These are phyloP conservation scores for Penicillium paneum DNA, from an alignment of 2,329 filamentous ascomycete genomes.

Conservation along the genomic window DNA sequence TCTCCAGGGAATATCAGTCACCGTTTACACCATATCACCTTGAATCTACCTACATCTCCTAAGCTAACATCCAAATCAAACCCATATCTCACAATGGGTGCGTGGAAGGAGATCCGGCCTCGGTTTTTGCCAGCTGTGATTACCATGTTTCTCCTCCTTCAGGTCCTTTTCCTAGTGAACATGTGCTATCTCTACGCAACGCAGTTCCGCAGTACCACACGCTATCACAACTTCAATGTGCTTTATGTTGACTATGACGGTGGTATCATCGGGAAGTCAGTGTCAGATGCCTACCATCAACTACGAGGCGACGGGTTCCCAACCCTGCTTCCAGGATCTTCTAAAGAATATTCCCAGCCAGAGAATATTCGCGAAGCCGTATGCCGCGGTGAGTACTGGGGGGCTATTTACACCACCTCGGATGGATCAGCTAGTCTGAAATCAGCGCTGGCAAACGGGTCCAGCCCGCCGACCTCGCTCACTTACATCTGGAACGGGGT, in stretches of 20 bases:
- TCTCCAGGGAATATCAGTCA: background rate
- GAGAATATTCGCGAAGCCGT: slow-evolving; percentile 2
- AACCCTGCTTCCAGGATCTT: background rate
- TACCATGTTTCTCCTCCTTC: slow-evolving; percentile 10
- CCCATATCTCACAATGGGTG: background rate
- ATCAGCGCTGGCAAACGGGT: background rate
- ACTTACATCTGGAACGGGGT: slow-evolving; percentile 4
- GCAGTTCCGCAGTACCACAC: slow-evolving; percentile 8
- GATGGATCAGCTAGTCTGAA: background rate
- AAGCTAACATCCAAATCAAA: background rate
- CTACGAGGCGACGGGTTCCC: slow-evolving; percentile 1
- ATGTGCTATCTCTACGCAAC: slow-evolving; percentile 20
- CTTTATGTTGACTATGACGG: slow-evolving; percentile 34
- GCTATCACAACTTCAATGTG: slow-evolving; percentile 28
- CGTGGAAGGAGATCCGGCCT: background rate
- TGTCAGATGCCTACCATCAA: slow-evolving; percentile 24
- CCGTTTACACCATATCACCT: background rate
- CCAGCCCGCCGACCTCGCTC: background rate
- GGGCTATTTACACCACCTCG: background rate
- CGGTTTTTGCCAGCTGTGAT: background rate
- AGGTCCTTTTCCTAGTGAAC: slow-evolving; percentile 13
- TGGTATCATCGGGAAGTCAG: slow-evolving; percentile 27
- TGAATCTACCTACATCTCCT: no score
- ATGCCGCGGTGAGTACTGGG: slow-evolving; percentile 5
- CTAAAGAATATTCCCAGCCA: background rate